These are phyloP conservation scores for Dillenia turbinata DNA, from an alignment of 164 flowering plant species.

Conservation along the genomic window DNA sequence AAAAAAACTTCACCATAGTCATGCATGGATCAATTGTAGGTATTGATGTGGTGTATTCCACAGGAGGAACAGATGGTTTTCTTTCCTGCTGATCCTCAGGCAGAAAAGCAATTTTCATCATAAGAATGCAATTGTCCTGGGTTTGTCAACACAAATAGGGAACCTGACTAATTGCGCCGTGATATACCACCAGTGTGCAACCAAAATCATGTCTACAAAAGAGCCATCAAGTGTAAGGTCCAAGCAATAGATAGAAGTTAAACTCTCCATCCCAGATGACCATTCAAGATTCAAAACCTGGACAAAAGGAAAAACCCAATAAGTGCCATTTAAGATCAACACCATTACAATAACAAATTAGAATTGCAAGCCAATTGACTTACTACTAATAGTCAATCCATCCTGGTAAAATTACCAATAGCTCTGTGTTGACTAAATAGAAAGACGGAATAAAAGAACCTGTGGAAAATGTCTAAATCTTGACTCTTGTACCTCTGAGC, in stretches of 20 bases:
- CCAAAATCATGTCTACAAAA: conserved; percentile 80
- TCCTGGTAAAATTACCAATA: no score
- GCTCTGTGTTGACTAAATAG: no score
- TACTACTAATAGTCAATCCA: no score
- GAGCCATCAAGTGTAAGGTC: conserved; percentile 72
- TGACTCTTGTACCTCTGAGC: no score
- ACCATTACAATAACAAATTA: no score
- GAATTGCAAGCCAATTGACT: no score
- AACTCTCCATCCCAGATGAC: conserved; percentile 60
- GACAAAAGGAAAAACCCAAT: conserved; percentile 6
- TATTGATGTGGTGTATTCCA: conserved; percentile 48
- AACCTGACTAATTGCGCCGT: conserved; percentile 28
- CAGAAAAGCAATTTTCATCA: conserved; percentile 43
- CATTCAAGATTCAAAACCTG: conserved; percentile 85
- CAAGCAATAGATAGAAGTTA: conserved; percentile 56
- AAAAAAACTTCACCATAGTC: conserved; percentile 51
- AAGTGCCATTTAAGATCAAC: no score
- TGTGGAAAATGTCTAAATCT: no score
- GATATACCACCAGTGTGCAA: conserved; percentile 44
- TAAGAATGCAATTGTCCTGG: conserved; percentile 75
- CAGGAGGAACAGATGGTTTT: conserved; percentile 28
- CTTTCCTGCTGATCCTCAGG: conserved; percentile 35
- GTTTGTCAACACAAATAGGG: conserved; percentile 68
- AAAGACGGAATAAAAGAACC: no score
- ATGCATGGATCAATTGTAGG: conserved; percentile 59